These are phyloP conservation scores for Blastomyces gilchristii DNA, from an alignment of 2,329 filamentous ascomycete genomes.

Conservation along the genomic window DNA sequence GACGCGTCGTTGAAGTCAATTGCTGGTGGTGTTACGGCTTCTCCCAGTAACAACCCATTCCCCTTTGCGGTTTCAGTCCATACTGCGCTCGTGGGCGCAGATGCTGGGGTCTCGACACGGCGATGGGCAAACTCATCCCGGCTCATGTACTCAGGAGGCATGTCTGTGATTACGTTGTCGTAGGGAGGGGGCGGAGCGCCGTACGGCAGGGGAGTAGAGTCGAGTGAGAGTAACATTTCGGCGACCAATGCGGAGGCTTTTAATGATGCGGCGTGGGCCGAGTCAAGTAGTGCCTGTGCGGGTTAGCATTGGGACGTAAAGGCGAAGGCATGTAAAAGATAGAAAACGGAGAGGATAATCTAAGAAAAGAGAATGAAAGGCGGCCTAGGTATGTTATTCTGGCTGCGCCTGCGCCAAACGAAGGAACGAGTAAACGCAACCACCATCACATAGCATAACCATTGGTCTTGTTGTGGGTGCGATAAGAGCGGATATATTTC, in stretches of 20 bases:
- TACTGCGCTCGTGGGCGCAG: background rate
- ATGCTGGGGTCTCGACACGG: background rate
- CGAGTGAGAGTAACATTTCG: constrained; percentile 10
- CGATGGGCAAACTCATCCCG: constrained; percentile 5
- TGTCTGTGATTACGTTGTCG: constrained; percentile 12
- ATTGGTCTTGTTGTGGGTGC: background rate
- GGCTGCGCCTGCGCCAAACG: background rate
- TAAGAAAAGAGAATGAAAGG: background rate
- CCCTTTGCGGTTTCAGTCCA: background rate
- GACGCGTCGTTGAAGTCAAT: constrained; percentile 14
- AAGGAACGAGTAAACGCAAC: background rate
- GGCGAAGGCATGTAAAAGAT: background rate
- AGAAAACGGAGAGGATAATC: background rate
- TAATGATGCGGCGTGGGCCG: constrained; percentile 8
- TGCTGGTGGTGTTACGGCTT: background rate
- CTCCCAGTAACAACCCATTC: background rate
- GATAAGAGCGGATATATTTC: background rate
- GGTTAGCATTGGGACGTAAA: constrained; percentile 7
- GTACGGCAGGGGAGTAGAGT: constrained; percentile 1
- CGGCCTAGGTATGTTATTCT: background rate
- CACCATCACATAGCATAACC: background rate
- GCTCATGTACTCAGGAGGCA: constrained; percentile 25
- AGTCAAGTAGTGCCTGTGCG: constrained; percentile 7
- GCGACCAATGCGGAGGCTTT: constrained; percentile 13
- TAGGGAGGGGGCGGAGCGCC: constrained; percentile 14